Evolutionary conservation across 2,329 filamentous ascomycete species (phyloP).

Genomic region (Colletotrichum orchidophilum): DNA sequence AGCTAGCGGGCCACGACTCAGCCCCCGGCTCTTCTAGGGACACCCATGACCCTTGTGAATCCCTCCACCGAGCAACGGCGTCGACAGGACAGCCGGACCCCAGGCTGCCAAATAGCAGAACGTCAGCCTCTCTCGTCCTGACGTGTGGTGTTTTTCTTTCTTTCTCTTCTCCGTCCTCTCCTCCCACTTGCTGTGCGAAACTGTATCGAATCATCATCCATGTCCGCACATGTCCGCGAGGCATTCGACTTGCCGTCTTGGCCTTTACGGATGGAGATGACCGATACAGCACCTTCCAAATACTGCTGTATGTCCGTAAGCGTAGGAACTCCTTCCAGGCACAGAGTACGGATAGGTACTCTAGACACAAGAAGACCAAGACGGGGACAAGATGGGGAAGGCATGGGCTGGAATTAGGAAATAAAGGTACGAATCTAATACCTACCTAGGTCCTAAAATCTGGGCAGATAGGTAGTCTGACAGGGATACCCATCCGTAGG

Average conservation of each 20-base stretch:
- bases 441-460: no score
- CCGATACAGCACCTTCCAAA: background rate
- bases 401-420: background rate
- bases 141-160: background rate
- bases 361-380: background rate
- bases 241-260: constrained; percentile 15
- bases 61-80: constrained; percentile 31
- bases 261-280: constrained; percentile 19
- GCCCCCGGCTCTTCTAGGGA: constrained; percentile 24
- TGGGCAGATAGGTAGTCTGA: background rate
- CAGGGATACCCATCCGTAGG: constrained; percentile 17
- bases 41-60: constrained; percentile 24
- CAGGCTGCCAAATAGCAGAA: background rate
- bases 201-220: constrained; percentile 25
- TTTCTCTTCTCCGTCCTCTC: background rate
- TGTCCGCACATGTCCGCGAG: constrained; percentile 16
- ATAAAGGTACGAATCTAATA: background rate
- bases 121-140: background rate
- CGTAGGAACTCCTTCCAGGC: no score
- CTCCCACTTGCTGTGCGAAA: constrained; percentile 21
- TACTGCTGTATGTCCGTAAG: background rate
- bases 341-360: no score
- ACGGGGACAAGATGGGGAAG: background rate
- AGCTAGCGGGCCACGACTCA: constrained; percentile 29
- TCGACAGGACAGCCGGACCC: constrained; percentile 1